Evolutionary conservation across 345 rosid genomes (phyloP), one percentile per base, ranked within the genome.

Genomic region (Turritis glabra): DNA sequence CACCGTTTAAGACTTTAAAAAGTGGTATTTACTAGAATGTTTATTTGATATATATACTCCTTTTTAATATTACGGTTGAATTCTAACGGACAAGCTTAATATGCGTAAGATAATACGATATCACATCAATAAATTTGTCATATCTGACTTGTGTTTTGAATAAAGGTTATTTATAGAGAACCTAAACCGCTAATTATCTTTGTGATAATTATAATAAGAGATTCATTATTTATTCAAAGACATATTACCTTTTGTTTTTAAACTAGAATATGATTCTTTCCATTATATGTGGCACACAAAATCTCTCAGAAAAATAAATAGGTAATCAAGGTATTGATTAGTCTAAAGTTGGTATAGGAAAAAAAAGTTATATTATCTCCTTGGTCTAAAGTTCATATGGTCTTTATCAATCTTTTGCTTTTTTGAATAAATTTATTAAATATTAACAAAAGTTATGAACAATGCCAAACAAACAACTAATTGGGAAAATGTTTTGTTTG

Each of bases 211-310:
- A 64, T 65, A 71, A 40, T 54, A 46, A 48, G 43, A 21, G 37
- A 32, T 12, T 71, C 10, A 57, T 57, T 56, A 50, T 57, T 56
- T 71, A 71, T 71, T 65, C 48, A 71, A 64, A 57, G 76, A 77
- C 19, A 64, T 64, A 29, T 57, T 55, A 59, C 25, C 67, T 71
- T 57, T 77, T 50, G 54, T 64, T 56, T 56, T 57, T 29, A 19
- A 72, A 72, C 71, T 72, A 66, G 80, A 77, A 77, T 77, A 66
- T 58, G 80, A 77, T 77, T 77, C 80, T 58, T 58, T 51, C 73
- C 73, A 65, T 77, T 77, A 65, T 77, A 50, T 77, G 80, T 57
- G 80, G 77, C 64, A 71, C 40, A 77, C 77, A 77, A 71, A 56
- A 72, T 71, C 25, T 64, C 73, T 64, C 72, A 71, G 25, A 6